These are phyloP conservation scores for Pseudoneurospora amorphoporcata DNA, from an alignment of 495 filamentous ascomycete species.

Conservation along the genomic window DNA sequence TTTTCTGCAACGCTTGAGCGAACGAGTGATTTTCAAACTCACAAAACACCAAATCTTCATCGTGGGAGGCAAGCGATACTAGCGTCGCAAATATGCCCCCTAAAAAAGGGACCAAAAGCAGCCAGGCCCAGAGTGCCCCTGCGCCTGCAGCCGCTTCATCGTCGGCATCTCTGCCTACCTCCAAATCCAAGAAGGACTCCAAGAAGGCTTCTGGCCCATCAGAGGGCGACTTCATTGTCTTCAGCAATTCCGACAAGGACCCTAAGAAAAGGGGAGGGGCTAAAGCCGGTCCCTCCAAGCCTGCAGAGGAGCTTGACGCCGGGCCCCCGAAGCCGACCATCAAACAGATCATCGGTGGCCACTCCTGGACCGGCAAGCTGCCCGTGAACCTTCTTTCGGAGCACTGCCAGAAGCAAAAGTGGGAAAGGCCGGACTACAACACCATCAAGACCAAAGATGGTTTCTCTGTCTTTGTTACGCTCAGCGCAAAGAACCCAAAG, in stretches of 20 bases:
- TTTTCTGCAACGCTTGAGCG: background rate
- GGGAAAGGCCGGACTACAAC: constrained; percentile 87
- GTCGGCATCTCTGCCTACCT: constrained; percentile 8
- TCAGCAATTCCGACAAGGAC: constrained; percentile 52
- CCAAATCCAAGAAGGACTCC: constrained; percentile 18
- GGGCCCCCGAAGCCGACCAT: constrained; percentile 66
- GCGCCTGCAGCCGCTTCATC: constrained; percentile 17
- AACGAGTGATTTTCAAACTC: background rate
- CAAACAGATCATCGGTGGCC: constrained; percentile 81
- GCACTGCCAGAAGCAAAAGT: constrained; percentile 90
- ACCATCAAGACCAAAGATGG: constrained; percentile 47
- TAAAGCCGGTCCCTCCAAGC: constrained; percentile 20
- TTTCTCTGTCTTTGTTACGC: constrained; percentile 66
- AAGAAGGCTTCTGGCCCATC: constrained; percentile 25
- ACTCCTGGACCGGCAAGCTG: constrained; percentile 95
- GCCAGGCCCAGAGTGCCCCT: constrained; percentile 8
- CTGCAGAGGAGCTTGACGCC: constrained; percentile 22
- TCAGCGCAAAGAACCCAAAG: constrained; percentile 71
- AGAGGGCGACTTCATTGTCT: constrained; percentile 58
- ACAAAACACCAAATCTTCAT: background rate
- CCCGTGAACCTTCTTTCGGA: constrained; percentile 88
- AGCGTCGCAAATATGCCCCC: constrained; percentile 20
- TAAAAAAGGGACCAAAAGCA: constrained; percentile 41
- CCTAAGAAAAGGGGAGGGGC: constrained; percentile 42
- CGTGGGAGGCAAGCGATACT: background rate